Percentiles rank a stretch among this genome's conserved stretches.
Evolutionary conservation across 2,329 filamentous ascomycete species (phyloP).

Genomic region (Drechslerella dactyloides): DNA sequence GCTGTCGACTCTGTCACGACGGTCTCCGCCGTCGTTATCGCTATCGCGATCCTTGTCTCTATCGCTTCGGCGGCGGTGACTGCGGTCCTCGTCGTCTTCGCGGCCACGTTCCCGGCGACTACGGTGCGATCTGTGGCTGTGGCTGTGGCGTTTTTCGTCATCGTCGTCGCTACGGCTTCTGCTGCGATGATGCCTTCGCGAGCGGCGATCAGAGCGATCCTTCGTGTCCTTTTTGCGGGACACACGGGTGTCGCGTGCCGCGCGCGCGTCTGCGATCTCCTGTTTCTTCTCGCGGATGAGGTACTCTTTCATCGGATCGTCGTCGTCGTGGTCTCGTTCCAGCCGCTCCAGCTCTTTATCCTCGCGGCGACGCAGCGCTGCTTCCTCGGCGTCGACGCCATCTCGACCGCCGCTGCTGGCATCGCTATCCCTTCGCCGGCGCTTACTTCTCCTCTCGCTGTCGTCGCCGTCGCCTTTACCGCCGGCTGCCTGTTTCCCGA

Average conservation of each 20-base stretch:
- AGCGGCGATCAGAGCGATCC: slow-evolving; percentile 30
- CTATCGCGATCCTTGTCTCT: slow-evolving; percentile 52
- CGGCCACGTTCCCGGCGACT: slow-evolving; percentile 43
- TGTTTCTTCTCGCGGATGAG: slow-evolving; percentile 89
- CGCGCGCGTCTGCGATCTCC: slow-evolving; percentile 74
- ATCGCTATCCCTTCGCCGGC: slow-evolving; percentile 57
- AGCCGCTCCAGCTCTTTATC: slow-evolving; percentile 79
- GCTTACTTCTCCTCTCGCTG: slow-evolving; percentile 58
- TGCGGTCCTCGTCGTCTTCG: slow-evolving; percentile 41
- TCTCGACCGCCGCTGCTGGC: slow-evolving; percentile 56
- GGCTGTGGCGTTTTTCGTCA: slow-evolving; percentile 55
- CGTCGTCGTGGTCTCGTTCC: slow-evolving; percentile 83
- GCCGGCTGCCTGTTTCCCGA: slow-evolving; percentile 67
- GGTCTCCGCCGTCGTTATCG: slow-evolving; percentile 19
- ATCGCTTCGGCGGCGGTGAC: slow-evolving; percentile 54
- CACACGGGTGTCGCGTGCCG: slow-evolving; percentile 63
- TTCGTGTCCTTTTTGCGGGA: slow-evolving; percentile 58
- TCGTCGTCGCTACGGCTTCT: slow-evolving; percentile 55
- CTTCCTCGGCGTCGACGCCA: slow-evolving; percentile 60
- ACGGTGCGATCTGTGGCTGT: slow-evolving; percentile 51
- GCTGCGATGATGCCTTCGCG: slow-evolving; percentile 56
- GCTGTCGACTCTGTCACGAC: slow-evolving; percentile 10
- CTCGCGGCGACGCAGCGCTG: slow-evolving; percentile 64
- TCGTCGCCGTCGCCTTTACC: slow-evolving; percentile 60
- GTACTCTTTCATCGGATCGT: slow-evolving; percentile 96